phyloP scores from a whole-genome alignment of 106 monocot genomes.

The Phalaenopsis equestris region DNA sequence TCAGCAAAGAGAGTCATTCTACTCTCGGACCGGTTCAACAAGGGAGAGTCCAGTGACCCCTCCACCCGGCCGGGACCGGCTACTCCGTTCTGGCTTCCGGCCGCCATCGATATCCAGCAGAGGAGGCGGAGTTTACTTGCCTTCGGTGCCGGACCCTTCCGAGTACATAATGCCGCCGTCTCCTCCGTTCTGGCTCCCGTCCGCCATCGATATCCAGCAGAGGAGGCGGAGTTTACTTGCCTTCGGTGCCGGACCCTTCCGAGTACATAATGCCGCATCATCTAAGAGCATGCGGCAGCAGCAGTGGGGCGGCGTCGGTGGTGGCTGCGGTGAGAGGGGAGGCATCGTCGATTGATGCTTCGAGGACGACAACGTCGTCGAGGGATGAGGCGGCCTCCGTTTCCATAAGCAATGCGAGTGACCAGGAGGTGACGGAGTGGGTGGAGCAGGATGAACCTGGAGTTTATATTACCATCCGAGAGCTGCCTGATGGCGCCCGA shows the following conservation, averaged over 20 bases:
- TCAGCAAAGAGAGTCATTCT: conserved; percentile 68
- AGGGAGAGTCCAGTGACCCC: conserved; percentile 52
- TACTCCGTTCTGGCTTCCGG: not conserved
- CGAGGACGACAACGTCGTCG: conserved; percentile 70
- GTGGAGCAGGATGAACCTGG: conserved; percentile 95
- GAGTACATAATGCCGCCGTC: too few species aligned
- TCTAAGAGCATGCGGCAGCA: not conserved
- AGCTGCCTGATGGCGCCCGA: conserved; percentile 66
- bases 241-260: conserved; percentile 61
- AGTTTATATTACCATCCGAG: conserved; percentile 81
- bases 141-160: conserved; percentile 61
- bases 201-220: conserved; percentile 17
- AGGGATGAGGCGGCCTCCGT: conserved; percentile 62
- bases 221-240: conserved; percentile 16
- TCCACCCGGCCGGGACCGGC: conserved; percentile 12
- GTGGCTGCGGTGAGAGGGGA: conserved; percentile 13
- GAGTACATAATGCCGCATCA: conserved; percentile 57
- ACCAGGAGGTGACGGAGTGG: conserved; percentile 78
- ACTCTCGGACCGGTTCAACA: conserved; percentile 60
- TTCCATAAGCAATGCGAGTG: conserved; percentile 72
- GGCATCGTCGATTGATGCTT: conserved; percentile 36
- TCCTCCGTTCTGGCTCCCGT: not conserved
- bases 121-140: conserved; percentile 16
- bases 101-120: conserved; percentile 17
- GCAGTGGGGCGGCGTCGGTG: not conserved